phyloP scores from a whole-genome alignment of 2,329 filamentous ascomycete species.

The Nigrospora sphaerica region DNA sequence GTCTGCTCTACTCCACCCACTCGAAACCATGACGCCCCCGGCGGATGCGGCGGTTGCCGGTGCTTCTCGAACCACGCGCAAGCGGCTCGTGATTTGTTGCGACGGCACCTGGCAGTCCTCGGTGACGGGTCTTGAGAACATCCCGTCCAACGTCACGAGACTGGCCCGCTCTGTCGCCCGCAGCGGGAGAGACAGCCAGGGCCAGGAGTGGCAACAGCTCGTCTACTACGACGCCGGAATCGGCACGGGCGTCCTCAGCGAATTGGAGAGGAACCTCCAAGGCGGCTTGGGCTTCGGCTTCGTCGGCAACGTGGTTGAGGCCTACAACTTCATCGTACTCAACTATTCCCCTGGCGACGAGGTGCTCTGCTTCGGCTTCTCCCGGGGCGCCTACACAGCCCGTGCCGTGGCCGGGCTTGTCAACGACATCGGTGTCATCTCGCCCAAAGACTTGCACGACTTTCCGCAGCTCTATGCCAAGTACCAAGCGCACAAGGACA shows the following conservation, averaged over 20 bases:
- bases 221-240: slow-evolving; percentile 16
- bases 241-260: slow-evolving; percentile 32
- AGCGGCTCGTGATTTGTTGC: slow-evolving; percentile 8
- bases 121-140: slow-evolving; percentile 9
- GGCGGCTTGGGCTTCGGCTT: slow-evolving; percentile 7
- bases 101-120: slow-evolving; percentile 14
- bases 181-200: slow-evolving; percentile 26
- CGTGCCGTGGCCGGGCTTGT: slow-evolving; percentile 31
- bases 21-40: too few species aligned
- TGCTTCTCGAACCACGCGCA: background rate
- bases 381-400: slow-evolving; percentile 31
- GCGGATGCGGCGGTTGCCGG: too few species aligned
- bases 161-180: slow-evolving; percentile 11
- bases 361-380: slow-evolving; percentile 30
- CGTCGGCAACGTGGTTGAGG: slow-evolving; percentile 15
- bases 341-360: slow-evolving; percentile 28
- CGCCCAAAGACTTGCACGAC: slow-evolving; percentile 6
- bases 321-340: slow-evolving; percentile 29
- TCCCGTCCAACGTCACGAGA: slow-evolving; percentile 15
- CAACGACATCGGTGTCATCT: slow-evolving; percentile 12
- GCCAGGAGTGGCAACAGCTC: slow-evolving; percentile 19
- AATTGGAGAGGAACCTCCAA: slow-evolving; percentile 10
- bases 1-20: too few species aligned
- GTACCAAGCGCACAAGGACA: slow-evolving; percentile 5
- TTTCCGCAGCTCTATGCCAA: slow-evolving; percentile 6